Evolutionary conservation across 306 rosid genomes (phyloP).

Genomic region (Vigna mungo): DNA sequence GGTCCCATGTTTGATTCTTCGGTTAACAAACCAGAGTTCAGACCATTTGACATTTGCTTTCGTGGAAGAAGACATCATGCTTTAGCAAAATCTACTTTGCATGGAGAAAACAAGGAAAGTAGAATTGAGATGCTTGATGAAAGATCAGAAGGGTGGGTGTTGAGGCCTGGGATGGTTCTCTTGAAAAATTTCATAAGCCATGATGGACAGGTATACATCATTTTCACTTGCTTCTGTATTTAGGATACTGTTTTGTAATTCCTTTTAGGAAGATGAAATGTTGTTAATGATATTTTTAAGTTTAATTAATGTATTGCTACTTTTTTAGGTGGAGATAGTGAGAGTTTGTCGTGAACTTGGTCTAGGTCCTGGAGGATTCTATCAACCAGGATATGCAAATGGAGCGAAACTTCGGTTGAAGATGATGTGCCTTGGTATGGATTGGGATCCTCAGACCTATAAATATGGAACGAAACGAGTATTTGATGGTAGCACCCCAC

Average conservation of each 20-base stretch:
- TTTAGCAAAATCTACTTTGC: too few species aligned
- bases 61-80: too few species aligned
- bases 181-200: slow-evolving; percentile 54
- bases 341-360: slow-evolving; percentile 59
- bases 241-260: not conserved
- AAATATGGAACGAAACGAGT: slow-evolving; percentile 48
- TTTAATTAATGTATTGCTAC: not conserved
- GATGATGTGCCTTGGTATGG: slow-evolving; percentile 82
- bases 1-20: too few species aligned
- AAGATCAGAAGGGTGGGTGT: not conserved
- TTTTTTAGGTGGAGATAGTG: slow-evolving; percentile 57
- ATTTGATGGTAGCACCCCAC: slow-evolving; percentile 56
- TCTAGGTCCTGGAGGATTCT: slow-evolving; percentile 72
- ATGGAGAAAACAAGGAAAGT: too few species aligned
- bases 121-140: too few species aligned
- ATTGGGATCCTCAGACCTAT: slow-evolving; percentile 76
- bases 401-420: slow-evolving; percentile 69
- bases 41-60: too few species aligned
- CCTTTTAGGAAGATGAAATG: not conserved
- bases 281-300: too few species aligned
- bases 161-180: slow-evolving; percentile 77
- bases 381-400: slow-evolving; percentile 61
- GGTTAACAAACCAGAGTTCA: too few species aligned
- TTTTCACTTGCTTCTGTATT: not conserved
- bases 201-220: slow-evolving; percentile 55